Conservation (phyloP, 2,329 filamentous ascomycete genomes). For the Epichloe gansuensis region DNA sequence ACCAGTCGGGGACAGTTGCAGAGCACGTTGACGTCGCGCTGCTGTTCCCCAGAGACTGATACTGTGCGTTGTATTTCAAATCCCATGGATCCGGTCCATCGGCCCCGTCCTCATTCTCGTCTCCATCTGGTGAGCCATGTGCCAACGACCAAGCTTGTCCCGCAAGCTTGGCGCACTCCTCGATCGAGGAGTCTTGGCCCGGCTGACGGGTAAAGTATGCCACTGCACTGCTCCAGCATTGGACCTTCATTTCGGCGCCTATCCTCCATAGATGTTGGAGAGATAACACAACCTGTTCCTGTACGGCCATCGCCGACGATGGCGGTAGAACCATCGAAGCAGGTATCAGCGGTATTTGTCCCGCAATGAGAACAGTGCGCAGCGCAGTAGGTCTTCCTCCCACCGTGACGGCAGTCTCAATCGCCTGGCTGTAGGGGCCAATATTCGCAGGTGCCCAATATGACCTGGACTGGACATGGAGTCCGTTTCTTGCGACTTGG, state of each 20-base stretch:
- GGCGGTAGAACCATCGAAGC: constrained; percentile 55
- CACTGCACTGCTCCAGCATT: constrained; percentile 63
- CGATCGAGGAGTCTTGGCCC: constrained; percentile 14
- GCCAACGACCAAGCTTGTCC: constrained; percentile 34
- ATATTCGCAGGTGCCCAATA: constrained; percentile 99
- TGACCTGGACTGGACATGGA: constrained; percentile 85
- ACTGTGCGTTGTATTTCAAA: constrained; percentile 42
- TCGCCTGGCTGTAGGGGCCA: constrained; percentile 88
- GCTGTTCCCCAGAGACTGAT: constrained; percentile 26
- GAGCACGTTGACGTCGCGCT: constrained; percentile 13
- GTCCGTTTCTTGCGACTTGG: constrained; percentile 35
- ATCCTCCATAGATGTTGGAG: constrained; percentile 87
- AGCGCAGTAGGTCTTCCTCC: constrained; percentile 11
- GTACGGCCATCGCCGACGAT: constrained; percentile 26
- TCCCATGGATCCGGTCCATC: constrained; percentile 56
- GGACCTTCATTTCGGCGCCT: constrained; percentile 55
- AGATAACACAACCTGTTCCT: constrained; percentile 53
- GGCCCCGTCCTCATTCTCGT: constrained; percentile 32
- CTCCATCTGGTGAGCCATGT: constrained; percentile 23
- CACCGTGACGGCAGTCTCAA: constrained; percentile 33
- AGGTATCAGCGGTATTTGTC: constrained; percentile 82
- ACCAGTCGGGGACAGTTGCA: constrained; percentile 37
- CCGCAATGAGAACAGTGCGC: constrained; percentile 55
- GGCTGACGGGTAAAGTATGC: constrained; percentile 50
- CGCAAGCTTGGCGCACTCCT: constrained; percentile 28